Evolutionary conservation across 495 filamentous ascomycete genomes (phyloP).

Genomic region (Mytilinidion resinicola): DNA sequence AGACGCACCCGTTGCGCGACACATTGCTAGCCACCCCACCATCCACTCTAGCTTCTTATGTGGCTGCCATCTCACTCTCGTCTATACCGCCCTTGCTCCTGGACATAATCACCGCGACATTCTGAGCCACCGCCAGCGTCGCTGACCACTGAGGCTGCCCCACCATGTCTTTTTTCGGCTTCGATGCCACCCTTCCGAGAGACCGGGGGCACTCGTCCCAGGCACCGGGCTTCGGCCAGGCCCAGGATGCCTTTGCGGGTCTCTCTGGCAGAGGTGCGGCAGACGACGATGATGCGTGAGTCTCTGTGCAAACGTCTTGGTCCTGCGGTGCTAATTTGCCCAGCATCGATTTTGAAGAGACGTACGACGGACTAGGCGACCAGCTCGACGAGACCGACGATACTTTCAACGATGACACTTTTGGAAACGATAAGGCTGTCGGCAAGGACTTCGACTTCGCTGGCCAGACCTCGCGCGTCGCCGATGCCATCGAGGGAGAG

Average conservation of each 20-base stretch:
- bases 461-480: constrained; percentile 78
- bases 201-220: constrained; percentile 51
- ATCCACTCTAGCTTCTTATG: too few species aligned
- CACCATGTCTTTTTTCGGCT: constrained; percentile 81
- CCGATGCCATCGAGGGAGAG: constrained; percentile 81
- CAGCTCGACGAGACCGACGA: constrained; percentile 89
- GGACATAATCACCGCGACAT: too few species aligned
- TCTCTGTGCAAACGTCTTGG: constrained; percentile 13
- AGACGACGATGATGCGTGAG: constrained; percentile 67
- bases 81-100: too few species aligned
- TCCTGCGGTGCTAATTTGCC: background rate
- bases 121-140: too few species aligned
- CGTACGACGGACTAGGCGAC: constrained; percentile 92
- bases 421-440: constrained; percentile 56
- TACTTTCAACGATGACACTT: constrained; percentile 97
- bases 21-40: too few species aligned
- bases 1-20: too few species aligned
- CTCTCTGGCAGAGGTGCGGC: constrained; percentile 49
- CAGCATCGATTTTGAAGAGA: constrained; percentile 92
- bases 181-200: constrained; percentile 60
- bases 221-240: constrained; percentile 70
- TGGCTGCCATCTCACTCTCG: too few species aligned
- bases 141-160: background rate
- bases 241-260: constrained; percentile 82
- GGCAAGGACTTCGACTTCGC: constrained; percentile 98